Evolutionary conservation across 176 grass and related monocot species (phyloP), one percentile per base, ranked within the genome.

Genomic region (Musa troglodytarum): DNA sequence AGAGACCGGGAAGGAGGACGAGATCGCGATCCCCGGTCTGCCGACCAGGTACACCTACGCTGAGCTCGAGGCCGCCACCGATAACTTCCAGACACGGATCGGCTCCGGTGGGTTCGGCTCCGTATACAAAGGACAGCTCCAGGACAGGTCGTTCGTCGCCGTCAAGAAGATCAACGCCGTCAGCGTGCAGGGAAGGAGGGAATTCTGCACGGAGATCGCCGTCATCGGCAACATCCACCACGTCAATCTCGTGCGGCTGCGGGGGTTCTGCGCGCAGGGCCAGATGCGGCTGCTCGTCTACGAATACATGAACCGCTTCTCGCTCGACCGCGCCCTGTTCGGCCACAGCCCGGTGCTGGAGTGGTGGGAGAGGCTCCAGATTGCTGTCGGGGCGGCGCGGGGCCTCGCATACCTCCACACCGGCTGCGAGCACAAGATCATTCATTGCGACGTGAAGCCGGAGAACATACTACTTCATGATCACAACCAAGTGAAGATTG

Each of bases 221-320:
- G 92, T 96, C 59, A 96, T 96, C 19, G 88, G 92, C 77, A 96
- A 87, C 79, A 96, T 96, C 82, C 88, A 88, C 88, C 92, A 96
- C 53, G 59, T 96, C 29, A 96, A 96, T 73, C 89, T 96, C 51
- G 92, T 96, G 52, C 81, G 81, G 19, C 92, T 96, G 74, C 88
- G 92, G 0, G 92, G 92, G 0, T 91, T 88, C 81, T 96, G 92
- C 76, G 63, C 83, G 1, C 79, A 91, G 77, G 83, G 88, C 63
- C 80, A 80, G 19, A 81, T 82, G 73, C 88, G 86, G 11, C 81
- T 96, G 1, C 87, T 96, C 6, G 92, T 91, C 25, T 96, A 91
- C 76, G 88, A 89, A 84, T 96, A 91, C 83, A 91, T 96, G 88
- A 88, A 96, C 81, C 79, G 84, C 16, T 58, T 81, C 61, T 91